Base-by-base conservation (phyloP, 371 early-diverging fungal genomes). In the Rhizomucor pusillus region DNA sequence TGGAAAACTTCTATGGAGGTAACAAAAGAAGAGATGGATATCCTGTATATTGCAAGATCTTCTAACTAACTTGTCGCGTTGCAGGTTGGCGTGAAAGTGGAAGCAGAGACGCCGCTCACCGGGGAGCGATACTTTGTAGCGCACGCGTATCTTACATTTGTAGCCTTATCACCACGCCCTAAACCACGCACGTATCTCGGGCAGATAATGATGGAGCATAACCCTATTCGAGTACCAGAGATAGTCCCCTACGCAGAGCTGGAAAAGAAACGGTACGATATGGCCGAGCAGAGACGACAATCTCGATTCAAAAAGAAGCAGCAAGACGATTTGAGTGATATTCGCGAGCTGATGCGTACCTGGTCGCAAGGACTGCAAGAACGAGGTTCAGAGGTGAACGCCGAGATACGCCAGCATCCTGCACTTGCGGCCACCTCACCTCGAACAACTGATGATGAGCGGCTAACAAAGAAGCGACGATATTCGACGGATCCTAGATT, bases 1-100 rank as follows among this genome's bases (percentile, higher is more conserved):
- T 90, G 88, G 89, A 84, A 81, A 44, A 85, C 88, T 2, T 85
- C 86, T 0, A 88, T 90, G 88, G 90, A 90, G 68, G 79, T 78
- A 49, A 11, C 13, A 23, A 19, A 33, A 24, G 29, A 19, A n/a
- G n/a, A n/a, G n/a, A n/a, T n/a, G n/a, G n/a, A n/a, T n/a, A n/a
- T n/a, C n/a, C n/a, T n/a, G n/a, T n/a, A n/a, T n/a, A n/a, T n/a
- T n/a, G n/a, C n/a, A n/a, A n/a, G n/a, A n/a, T n/a, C n/a, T n/a
- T n/a, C n/a, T n/a, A n/a, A n/a, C n/a, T 37, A n/a, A n/a, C n/a
- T n/a, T n/a, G n/a, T n/a, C n/a, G n/a, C n/a, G n/a, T n/a, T n/a
- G n/a, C 47, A 65, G 66, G 79, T 86, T 24, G 85, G 81, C 2
- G 88, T 88, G 36, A 74, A 83, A 45, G 87, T 90, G 29, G 86